Conservation (phyloP, 176 grass and related monocot genomes). For the Elaeis guineensis region DNA sequence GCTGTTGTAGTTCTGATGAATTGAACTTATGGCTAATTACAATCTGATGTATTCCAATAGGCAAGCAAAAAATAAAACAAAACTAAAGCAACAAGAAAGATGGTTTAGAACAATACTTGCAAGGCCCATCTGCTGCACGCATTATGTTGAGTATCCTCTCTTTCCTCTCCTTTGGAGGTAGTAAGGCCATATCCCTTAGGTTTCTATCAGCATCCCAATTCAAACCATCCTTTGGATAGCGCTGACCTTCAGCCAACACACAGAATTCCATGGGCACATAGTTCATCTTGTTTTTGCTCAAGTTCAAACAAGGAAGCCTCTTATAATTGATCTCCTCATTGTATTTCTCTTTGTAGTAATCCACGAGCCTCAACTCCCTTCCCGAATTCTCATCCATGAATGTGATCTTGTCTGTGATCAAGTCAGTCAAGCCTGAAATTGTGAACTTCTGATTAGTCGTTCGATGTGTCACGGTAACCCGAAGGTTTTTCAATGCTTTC, state of each 20-base stretch:
- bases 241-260: slow-evolving; percentile 39
- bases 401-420: slow-evolving; percentile 29
- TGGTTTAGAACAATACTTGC: slow-evolving; percentile 26
- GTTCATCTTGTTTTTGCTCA: slow-evolving; percentile 47
- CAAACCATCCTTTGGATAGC: slow-evolving; percentile 39
- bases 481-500: slow-evolving; percentile 28
- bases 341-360: slow-evolving; percentile 35
- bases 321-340: slow-evolving; percentile 22
- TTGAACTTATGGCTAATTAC: background rate
- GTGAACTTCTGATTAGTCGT: slow-evolving; percentile 40
- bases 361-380: slow-evolving; percentile 24
- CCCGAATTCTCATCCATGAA: slow-evolving; percentile 38
- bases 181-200: slow-evolving; percentile 18
- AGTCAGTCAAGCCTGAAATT: slow-evolving; percentile 36
- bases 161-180: slow-evolving; percentile 11
- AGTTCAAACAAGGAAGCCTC: slow-evolving; percentile 51
- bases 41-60: background rate
- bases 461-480: slow-evolving; percentile 40
- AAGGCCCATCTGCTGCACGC: slow-evolving; percentile 37
- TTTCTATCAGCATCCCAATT: background rate
- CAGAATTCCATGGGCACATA: slow-evolving; percentile 55
- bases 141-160: slow-evolving; percentile 26
- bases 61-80: background rate
- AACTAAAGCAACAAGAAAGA: background rate
- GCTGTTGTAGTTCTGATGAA: too few species aligned